Evolutionary conservation across 2,329 filamentous ascomycete genomes (phyloP), one percentile per base, ranked within the genome.

Genomic region (Ophiostoma pallidulum): DNA sequence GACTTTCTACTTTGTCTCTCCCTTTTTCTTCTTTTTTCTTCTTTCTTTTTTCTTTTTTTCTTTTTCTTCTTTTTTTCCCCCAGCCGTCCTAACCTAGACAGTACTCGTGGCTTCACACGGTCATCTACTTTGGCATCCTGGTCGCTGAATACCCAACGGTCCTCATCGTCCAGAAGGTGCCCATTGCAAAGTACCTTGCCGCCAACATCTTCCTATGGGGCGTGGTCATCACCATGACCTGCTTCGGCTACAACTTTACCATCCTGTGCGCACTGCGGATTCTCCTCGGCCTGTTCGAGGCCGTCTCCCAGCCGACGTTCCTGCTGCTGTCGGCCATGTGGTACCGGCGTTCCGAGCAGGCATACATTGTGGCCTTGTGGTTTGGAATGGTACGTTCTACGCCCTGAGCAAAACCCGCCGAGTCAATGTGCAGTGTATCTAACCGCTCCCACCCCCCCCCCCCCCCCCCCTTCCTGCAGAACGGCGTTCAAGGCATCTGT

Each of bases 401-500:
- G 4, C 31, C 10, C 22, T 20, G 24, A 28, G 6, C 5, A 28
- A 20, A 4, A 63, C 82, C n/a, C n/a, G n/a, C n/a, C n/a, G n/a
- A n/a, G n/a, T n/a, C n/a, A n/a, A n/a, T n/a, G n/a, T n/a, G n/a
- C n/a, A n/a, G n/a, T n/a, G n/a, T n/a, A n/a, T n/a, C n/a, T n/a
- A n/a, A n/a, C n/a, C n/a, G n/a, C n/a, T n/a, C n/a, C n/a, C n/a
- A n/a, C n/a, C n/a, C n/a, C n/a, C n/a, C n/a, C n/a, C n/a, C n/a
- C n/a, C n/a, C n/a, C n/a, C n/a, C n/a, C n/a, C n/a, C n/a, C n/a
- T n/a, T n/a, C n/a, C n/a, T n/a, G n/a, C n/a, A n/a, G 80, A 87
- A 86, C 59, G 82, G 83, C 2, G 73, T 71, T 1, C 82, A 86
- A 58, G 82, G 86, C 58, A 81, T 86, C 43, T 79, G 86, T 8